Base-by-base conservation (phyloP, 2,329 filamentous ascomycete species). In the Calonectria hawksworthii region DNA sequence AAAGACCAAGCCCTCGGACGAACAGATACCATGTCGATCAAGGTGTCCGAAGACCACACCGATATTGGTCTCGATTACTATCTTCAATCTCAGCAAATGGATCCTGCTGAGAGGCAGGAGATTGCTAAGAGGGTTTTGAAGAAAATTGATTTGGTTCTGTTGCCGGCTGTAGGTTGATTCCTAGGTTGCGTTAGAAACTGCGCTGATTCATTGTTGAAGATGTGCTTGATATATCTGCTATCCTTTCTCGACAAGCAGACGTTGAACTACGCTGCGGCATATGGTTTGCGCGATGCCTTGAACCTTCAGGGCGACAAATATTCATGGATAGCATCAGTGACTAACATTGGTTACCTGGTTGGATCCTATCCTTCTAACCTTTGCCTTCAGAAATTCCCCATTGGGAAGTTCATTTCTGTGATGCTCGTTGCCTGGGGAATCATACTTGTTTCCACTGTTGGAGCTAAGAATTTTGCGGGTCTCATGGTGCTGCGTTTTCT, bases 61-160 rank as follows among this genome's bases (percentile, higher is more conserved):
- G 28, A 54, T 1, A 71, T 80, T 0, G 61, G 61, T 16, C 38
- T 65, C 18, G 41, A 50, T 34, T 65, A 65, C 61, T 0, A n/a
- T 78, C 56, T 77, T 73, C 0, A 71, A 75, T 5, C 78, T 77
- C 65, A 51, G 65, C 61, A 65, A 50, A 65, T 65, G 41, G 61
- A 50, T 26, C 61, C 41, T 11, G 41, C 11, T 3, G 41, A 65
- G 28, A 30, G 61, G 7, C 4, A 65, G 11, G 26, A 50, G 28
- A 65, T 65, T 30, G 61, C 38, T 2, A 65, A 65, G 36, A 65
- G 38, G 32, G 26, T 65, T 9, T 14, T 30, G 26, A 47, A n/a
- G 28, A 65, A 65, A 6, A 65, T 65, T 28, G 61, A 65, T 13
- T 65, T 32, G 30, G 18, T 23, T 2, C 28, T 65, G 3, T 50